Conservation (phyloP, 805 yeast genomes). For the Wickerhamiella siamensis region DNA sequence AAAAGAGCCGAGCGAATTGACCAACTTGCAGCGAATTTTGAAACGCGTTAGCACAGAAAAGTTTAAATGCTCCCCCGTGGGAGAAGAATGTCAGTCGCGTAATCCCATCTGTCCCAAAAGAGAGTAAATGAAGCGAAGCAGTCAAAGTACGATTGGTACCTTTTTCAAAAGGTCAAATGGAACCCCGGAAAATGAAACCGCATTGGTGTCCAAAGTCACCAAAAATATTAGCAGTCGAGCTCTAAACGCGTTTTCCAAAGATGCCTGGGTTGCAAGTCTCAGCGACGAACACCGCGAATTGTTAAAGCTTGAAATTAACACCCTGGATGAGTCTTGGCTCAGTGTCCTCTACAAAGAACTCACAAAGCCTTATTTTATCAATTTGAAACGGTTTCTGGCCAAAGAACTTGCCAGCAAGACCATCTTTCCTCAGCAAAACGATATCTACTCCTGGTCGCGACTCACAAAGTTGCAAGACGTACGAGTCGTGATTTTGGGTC, state of each 20-base stretch:
- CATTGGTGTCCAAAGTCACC: slow-evolving; percentile 2
- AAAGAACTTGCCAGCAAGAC: slow-evolving; percentile 33
- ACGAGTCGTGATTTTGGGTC: slow-evolving; percentile 75
- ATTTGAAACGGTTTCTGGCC: slow-evolving; percentile 49
- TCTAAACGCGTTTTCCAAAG: slow-evolving; percentile 29
- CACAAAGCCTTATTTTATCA: slow-evolving; percentile 70
- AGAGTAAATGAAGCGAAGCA: slow-evolving; percentile 10
- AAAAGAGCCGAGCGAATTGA: no score
- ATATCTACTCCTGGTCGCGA: slow-evolving; percentile 85
- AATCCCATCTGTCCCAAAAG: background rate
- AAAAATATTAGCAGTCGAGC: background rate
- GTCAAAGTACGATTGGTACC: slow-evolving; percentile 3
- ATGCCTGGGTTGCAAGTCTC: slow-evolving; percentile 36
- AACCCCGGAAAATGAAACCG: slow-evolving; percentile 29
- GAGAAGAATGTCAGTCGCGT: background rate
- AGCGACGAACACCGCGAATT: slow-evolving; percentile 36
- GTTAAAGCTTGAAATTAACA: slow-evolving; percentile 49
- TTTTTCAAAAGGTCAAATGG: slow-evolving; percentile 12
- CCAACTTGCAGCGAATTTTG: no score
- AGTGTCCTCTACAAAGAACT: slow-evolving; percentile 51
- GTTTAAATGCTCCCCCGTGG: no score
- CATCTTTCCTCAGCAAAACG: slow-evolving; percentile 64
- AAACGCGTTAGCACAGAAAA: no score
- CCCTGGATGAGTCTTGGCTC: slow-evolving; percentile 72
- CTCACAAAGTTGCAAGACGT: slow-evolving; percentile 63